Evolutionary conservation across 1,284 basidiomycete genomes (phyloP).

Genomic region (Trichosporon faecale): DNA sequence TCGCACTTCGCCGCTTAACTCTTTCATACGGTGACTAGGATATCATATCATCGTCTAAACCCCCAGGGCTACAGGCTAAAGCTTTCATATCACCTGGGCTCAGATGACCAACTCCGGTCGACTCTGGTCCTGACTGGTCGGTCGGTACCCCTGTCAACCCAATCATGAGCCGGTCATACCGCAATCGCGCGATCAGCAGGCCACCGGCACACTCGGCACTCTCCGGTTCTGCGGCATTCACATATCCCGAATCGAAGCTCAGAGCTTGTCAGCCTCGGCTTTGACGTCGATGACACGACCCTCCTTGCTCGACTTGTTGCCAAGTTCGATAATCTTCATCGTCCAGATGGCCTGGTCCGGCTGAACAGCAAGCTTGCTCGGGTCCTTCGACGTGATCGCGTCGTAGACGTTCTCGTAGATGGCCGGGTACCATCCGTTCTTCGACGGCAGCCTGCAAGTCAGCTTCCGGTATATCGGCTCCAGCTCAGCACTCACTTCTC

Average conservation of each 20-base stretch:
- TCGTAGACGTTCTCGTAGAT: constrained; percentile 22
- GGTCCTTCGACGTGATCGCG: constrained; percentile 14
- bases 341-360: constrained; percentile 33
- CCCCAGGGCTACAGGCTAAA: background rate
- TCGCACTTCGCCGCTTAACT: background rate
- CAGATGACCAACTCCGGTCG: background rate
- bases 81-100: background rate
- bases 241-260: background rate
- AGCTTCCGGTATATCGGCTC: background rate
- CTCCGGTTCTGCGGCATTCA: background rate
- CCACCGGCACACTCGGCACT: background rate
- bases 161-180: background rate
- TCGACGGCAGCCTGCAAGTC: constrained; percentile 10
- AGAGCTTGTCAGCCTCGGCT: constrained; percentile 5
- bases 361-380: constrained; percentile 27
- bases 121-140: background rate
- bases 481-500: constrained; percentile 12
- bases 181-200: background rate
- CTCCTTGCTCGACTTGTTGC: constrained; percentile 33
- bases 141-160: background rate
- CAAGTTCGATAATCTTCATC: constrained; percentile 36
- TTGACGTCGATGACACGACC: constrained; percentile 26
- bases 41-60: background rate
- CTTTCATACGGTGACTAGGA: constrained; percentile 8
- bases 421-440: constrained; percentile 31